Evolutionary conservation across 2,329 filamentous ascomycete genomes (phyloP).

Genomic region (Lecanicillium sp.): DNA sequence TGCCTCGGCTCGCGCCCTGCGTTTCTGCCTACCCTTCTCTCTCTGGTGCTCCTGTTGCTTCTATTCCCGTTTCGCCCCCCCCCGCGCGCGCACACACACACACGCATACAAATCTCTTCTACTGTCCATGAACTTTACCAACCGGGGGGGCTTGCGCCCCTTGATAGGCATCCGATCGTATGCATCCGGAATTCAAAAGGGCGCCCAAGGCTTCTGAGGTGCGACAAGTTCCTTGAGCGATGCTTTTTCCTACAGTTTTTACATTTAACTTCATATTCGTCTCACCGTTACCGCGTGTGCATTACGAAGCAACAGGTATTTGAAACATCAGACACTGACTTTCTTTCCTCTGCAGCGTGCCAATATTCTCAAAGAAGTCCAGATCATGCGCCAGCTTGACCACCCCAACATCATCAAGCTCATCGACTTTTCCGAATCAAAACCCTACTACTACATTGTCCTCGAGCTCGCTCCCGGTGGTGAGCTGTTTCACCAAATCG

Average conservation of each 20-base stretch:
- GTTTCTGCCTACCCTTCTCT: constrained; percentile 16
- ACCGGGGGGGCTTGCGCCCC: constrained; percentile 38
- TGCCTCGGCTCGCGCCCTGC: constrained; percentile 17
- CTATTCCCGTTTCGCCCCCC: constrained; percentile 6
- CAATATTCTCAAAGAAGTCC: constrained; percentile 96
- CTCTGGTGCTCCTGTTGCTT: neutral
- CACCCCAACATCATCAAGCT: constrained; percentile 95
- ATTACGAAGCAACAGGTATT: neutral
- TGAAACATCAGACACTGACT: neutral
- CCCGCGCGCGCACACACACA: neutral
- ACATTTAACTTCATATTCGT: constrained; percentile 22
- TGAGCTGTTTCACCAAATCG: constrained; percentile 97
- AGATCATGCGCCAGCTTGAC: constrained; percentile 96
- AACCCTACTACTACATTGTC: constrained; percentile 96
- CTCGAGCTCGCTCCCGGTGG: constrained; percentile 92
- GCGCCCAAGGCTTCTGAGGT: constrained; percentile 96
- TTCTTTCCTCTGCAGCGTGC: constrained; percentile 65
- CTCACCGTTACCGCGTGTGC: too few species aligned
- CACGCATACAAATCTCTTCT: constrained; percentile 20
- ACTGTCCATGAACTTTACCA: constrained; percentile 41
- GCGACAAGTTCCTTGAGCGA: constrained; percentile 48
- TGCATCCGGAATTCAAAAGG: constrained; percentile 96
- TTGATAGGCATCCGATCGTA: constrained; percentile 76
- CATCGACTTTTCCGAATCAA: constrained; percentile 87
- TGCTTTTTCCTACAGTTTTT: too few species aligned